Percentiles rank a stretch among this genome's conserved stretches.
These are phyloP conservation scores for Ascocoryne sarcoides DNA, from an alignment of 2,329 filamentous ascomycete species.

Conservation along the genomic window DNA sequence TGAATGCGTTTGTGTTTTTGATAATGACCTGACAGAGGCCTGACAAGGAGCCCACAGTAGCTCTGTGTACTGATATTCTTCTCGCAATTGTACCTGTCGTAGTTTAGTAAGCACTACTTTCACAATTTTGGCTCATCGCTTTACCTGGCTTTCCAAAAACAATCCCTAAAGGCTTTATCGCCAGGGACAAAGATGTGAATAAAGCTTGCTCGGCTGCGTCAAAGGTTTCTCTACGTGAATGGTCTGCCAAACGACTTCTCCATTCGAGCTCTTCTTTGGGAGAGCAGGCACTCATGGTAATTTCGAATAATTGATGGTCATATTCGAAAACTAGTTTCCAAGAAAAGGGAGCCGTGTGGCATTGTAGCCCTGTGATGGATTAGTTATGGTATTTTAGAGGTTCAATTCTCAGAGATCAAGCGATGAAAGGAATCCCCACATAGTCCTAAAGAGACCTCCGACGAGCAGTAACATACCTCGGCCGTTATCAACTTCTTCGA, in stretches of 20 bases:
- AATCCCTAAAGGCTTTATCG: slow-evolving; percentile 65
- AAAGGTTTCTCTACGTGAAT: slow-evolving; percentile 40
- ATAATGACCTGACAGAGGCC: slow-evolving; percentile 70
- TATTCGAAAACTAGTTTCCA: slow-evolving; percentile 88
- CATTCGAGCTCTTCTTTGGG: slow-evolving; percentile 72
- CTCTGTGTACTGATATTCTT: slow-evolving; percentile 69
- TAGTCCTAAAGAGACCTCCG: no score
- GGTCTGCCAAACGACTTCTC: slow-evolving; percentile 56
- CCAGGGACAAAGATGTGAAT: slow-evolving; percentile 56
- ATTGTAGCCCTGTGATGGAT: slow-evolving; percentile 61
- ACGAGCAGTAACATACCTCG: slow-evolving; percentile 50
- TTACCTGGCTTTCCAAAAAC: slow-evolving; percentile 65
- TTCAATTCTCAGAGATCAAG: no score
- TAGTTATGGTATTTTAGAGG: no score
- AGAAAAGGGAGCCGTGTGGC: slow-evolving; percentile 74
- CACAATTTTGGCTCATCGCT: slow-evolving; percentile 7
- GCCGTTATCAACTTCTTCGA: slow-evolving; percentile 69
- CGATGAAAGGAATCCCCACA: no score
- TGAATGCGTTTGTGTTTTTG: slow-evolving; percentile 69
- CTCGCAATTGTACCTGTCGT: slow-evolving; percentile 50
- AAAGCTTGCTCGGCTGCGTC: slow-evolving; percentile 39
- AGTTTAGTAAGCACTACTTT: neutral
- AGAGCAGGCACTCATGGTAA: slow-evolving; percentile 81
- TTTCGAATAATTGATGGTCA: slow-evolving; percentile 67
- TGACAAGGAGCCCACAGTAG: slow-evolving; percentile 62